Percentiles rank a stretch among this genome's conserved stretches.
phyloP scores from a whole-genome alignment of 768 basidiomycete species.

The Amanita rubescens region DNA sequence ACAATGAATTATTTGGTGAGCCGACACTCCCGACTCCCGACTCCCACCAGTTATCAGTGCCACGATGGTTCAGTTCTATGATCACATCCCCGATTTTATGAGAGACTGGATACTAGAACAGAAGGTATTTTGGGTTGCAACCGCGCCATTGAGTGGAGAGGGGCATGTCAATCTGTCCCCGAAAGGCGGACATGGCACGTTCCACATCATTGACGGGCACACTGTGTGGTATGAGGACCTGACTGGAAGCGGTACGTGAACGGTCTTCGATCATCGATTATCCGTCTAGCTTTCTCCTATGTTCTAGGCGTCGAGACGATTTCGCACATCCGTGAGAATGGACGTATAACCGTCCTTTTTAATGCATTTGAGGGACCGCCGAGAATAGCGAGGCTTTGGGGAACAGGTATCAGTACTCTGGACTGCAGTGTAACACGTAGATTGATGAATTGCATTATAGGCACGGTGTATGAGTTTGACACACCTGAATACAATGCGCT shows the following conservation, averaged over 20 bases:
- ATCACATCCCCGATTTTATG: conserved; percentile 46
- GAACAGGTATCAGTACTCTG: conserved; percentile 52
- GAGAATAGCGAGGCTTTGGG: conserved; percentile 50
- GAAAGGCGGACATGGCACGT: conserved; percentile 52
- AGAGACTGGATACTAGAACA: conserved; percentile 53
- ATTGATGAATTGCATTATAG: too few relatives aligned
- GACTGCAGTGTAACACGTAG: background rate
- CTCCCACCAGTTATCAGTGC: too few relatives aligned
- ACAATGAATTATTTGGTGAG: too few relatives aligned
- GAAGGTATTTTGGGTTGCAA: conserved; percentile 67
- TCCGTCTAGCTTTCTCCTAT: background rate
- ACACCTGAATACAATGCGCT: conserved; percentile 50
- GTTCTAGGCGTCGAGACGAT: conserved; percentile 36
- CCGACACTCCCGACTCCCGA: too few relatives aligned
- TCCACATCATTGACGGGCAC: conserved; percentile 47
- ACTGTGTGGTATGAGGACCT: conserved; percentile 71
- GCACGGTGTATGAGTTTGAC: conserved; percentile 54
- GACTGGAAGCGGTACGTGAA: conserved; percentile 51
- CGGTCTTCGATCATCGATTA: background rate
- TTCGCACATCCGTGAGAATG: conserved; percentile 52
- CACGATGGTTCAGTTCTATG: conserved; percentile 33
- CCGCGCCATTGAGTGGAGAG: conserved; percentile 47
- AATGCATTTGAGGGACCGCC: conserved; percentile 56
- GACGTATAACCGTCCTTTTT: conserved; percentile 53
- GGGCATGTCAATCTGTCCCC: conserved; percentile 67